Percentiles rank a stretch among this genome's conserved stretches.
Evolutionary conservation across 2,329 filamentous ascomycete genomes (phyloP).

Genomic region (Fusarium haematococcum): DNA sequence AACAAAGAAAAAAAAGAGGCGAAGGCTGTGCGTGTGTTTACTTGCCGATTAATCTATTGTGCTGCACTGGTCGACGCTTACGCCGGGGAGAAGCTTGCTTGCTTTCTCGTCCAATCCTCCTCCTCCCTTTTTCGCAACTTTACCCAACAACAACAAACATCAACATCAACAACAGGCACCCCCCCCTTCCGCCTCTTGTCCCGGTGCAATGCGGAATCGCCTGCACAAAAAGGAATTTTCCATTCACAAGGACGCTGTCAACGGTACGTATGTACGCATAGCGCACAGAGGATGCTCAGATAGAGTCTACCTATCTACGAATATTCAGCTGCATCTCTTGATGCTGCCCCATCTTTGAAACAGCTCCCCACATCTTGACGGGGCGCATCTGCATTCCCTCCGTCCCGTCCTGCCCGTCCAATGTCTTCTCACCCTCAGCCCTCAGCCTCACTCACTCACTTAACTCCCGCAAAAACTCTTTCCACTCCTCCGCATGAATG

Average conservation of each 20-base stretch:
- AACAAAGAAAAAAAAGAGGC: neutral
- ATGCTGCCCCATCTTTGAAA: conserved; percentile 36
- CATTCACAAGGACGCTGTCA: conserved; percentile 49
- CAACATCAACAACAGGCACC: conserved; percentile 13
- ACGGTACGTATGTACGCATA: conserved; percentile 33
- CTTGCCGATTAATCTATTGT: conserved; percentile 8
- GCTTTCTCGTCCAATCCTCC: neutral
- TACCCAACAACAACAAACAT: conserved; percentile 13
- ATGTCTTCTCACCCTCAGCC: conserved; percentile 14
- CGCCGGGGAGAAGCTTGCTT: conserved; percentile 2
- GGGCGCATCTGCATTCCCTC: conserved; percentile 29
- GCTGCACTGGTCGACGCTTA: neutral
- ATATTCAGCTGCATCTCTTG: conserved; percentile 3
- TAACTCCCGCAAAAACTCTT: conserved; percentile 26
- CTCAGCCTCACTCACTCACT: conserved; percentile 20
- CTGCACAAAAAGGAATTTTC: conserved; percentile 50
- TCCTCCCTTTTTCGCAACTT: conserved; percentile 10
- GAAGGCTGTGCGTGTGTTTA: conserved; percentile 16
- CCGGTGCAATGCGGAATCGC: conserved; percentile 47
- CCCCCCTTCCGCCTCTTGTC: neutral
- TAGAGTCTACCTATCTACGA: neutral
- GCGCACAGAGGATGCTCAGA: neutral
- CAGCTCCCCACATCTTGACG: conserved; percentile 41
- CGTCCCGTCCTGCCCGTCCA: conserved; percentile 3
- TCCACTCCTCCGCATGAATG: conserved; percentile 9